Conservation (phyloP, 257 asterid species). For the Oldenlandia corymbosa region DNA sequence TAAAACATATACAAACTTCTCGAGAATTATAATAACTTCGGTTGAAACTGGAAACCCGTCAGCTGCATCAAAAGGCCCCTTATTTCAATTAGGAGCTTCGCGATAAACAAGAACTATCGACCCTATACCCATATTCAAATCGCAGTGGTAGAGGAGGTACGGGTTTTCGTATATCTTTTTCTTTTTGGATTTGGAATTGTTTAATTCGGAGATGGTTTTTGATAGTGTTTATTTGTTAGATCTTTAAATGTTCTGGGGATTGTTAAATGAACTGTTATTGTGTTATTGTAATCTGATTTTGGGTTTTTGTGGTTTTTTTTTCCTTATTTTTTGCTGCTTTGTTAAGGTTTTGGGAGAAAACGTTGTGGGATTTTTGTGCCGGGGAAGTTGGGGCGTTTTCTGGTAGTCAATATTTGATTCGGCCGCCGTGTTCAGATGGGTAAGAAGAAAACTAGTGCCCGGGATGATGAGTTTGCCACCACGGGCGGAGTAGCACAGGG, state of each 20-base stretch:
- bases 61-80: no score
- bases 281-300: not conserved
- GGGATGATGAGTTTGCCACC: constrained; percentile 47
- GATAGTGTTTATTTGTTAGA: no score
- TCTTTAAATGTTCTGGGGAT: constrained; percentile 2
- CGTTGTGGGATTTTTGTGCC: not conserved
- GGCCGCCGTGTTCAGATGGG: constrained; percentile 60
- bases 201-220: no score
- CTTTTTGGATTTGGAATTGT: no score
- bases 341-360: constrained; percentile 1
- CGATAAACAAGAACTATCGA: no score
- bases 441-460: constrained; percentile 58
- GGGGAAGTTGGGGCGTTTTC: not conserved
- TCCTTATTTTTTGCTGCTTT: not conserved
- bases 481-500: constrained; percentile 26
- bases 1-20: no score
- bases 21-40: no score
- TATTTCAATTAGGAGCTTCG: no score
- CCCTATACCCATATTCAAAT: no score
- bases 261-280: not conserved
- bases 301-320: not conserved
- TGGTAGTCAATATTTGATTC: constrained; percentile 11
- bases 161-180: no score
- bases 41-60: no score
- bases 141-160: no score